These are phyloP conservation scores for Curvularia eragrostidis DNA, from an alignment of 2,329 filamentous ascomycete species.

Conservation along the genomic window DNA sequence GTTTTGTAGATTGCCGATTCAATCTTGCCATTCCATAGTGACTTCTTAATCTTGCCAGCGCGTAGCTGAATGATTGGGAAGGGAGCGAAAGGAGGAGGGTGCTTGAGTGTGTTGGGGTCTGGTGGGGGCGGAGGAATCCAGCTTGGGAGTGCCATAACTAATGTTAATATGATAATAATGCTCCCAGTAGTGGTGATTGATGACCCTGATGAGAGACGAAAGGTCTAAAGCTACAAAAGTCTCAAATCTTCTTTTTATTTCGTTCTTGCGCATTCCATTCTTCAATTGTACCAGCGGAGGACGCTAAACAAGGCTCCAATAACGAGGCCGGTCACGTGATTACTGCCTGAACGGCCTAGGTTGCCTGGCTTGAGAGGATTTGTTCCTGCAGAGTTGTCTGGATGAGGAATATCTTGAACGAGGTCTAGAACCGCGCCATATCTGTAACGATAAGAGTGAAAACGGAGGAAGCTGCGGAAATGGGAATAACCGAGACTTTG, in stretches of 20 bases:
- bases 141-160: conserved; percentile 22
- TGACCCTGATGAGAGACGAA: too few relatives aligned
- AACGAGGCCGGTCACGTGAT: not conserved
- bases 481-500: not conserved
- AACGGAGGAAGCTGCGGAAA: not conserved
- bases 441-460: not conserved
- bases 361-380: not conserved
- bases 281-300: not conserved
- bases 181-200: not conserved
- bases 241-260: not conserved
- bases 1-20: conserved; percentile 65
- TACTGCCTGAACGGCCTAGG: not conserved
- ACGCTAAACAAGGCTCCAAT: not conserved
- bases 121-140: conserved; percentile 34
- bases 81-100: conserved; percentile 35
- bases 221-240: not conserved
- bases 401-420: not conserved
- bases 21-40: conserved; percentile 59
- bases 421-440: not conserved
- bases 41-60: conserved; percentile 62
- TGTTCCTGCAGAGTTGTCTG: not conserved
- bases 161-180: not conserved
- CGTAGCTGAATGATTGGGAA: conserved; percentile 65
- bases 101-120: conserved; percentile 27
- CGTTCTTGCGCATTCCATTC: not conserved